These are phyloP conservation scores for Volvariella surrecta DNA, from an alignment of 1,284 basidiomycete genomes.

Conservation along the genomic window DNA sequence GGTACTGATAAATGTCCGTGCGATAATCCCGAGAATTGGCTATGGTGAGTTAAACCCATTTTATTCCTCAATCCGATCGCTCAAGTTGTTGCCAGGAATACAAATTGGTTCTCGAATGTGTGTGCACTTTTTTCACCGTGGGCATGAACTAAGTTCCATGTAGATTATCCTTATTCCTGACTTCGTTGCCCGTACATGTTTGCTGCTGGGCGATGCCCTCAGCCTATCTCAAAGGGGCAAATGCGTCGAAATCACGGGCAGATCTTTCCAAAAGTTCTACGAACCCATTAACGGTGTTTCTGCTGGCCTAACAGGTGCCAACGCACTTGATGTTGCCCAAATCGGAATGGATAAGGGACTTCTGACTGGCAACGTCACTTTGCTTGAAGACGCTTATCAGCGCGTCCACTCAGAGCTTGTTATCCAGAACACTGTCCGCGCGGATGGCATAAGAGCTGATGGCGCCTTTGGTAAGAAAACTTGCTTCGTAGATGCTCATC, in stretches of 20 bases:
- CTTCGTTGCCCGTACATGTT: conserved; percentile 45
- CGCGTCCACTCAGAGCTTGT: conserved; percentile 42
- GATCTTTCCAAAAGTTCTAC: conserved; percentile 44
- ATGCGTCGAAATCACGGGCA: conserved; percentile 42
- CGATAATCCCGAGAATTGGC: conserved; percentile 30
- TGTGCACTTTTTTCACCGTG: conserved; percentile 5
- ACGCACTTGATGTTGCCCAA: conserved; percentile 51
- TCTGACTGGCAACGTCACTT: conserved; percentile 32
- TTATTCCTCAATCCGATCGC: no score
- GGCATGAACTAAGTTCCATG: conserved; percentile 1
- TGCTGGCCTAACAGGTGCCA: conserved; percentile 49
- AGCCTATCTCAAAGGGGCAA: conserved; percentile 30
- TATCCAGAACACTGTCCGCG: conserved; percentile 32
- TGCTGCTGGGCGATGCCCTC: conserved; percentile 45
- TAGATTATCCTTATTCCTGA: conserved; percentile 54
- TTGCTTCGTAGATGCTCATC: not conserved
- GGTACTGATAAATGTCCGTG: conserved; percentile 43
- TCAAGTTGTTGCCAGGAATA: conserved; percentile 28
- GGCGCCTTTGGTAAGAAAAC: conserved; percentile 40
- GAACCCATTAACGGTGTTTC: conserved; percentile 34
- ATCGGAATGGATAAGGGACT: conserved; percentile 49
- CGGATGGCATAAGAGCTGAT: conserved; percentile 56
- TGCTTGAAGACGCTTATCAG: conserved; percentile 42
- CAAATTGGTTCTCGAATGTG: conserved; percentile 61
- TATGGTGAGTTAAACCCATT: conserved; percentile 17